Base-by-base conservation (phyloP, 108 stramenopile genomes). In the Cyclostephanos tholiformis region DNA sequence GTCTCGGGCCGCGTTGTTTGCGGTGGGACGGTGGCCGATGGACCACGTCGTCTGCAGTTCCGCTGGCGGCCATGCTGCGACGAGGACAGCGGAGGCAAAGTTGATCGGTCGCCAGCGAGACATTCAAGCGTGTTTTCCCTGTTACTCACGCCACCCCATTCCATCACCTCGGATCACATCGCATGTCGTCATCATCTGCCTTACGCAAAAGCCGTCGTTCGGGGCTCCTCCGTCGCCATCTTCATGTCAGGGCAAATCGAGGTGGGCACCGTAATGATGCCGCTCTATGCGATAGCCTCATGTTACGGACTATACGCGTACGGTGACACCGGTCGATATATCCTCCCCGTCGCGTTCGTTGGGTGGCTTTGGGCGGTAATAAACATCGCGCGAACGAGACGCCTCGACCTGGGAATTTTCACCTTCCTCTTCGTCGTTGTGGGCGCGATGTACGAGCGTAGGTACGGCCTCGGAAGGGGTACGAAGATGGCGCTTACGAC, bases 311-410 rank as follows among this genome's bases (percentile, higher is more conserved):
- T 80, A 29, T 73, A 25, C 49, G 20, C 35, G 38, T 41, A 63
- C 14, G 58, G 50, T 44, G 27, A 35, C 11, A 63, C 67, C 14
- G 79, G 79, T 16, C 62, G 57, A 58, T 67, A 73, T 43, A 49
- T 80, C 12, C 53, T 80, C 0, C 67, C 72, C 1, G 58, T 69
- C 14, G 46, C 79, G 2, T 7, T 62, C 20, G 26, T 80, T 25
- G 79, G 79, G 14, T 80, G 79, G 79, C 6, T 74, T 0, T 80
- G 79, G 79, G 79, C 79, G 1, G 35, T 25, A 17, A 35, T 80
- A 16, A 80, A 80, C 55, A 73, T 69, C 19, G 25, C 57, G 0
- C 67, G 63, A 13, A 69, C 48, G 22, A 63, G 64, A 38, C 67
- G 72, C 29, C 53, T 80, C 20, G 79, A 80, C 64, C 68, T 80